phyloP scores from a whole-genome alignment of 441 rosid species.

The Omphalea diandra region DNA sequence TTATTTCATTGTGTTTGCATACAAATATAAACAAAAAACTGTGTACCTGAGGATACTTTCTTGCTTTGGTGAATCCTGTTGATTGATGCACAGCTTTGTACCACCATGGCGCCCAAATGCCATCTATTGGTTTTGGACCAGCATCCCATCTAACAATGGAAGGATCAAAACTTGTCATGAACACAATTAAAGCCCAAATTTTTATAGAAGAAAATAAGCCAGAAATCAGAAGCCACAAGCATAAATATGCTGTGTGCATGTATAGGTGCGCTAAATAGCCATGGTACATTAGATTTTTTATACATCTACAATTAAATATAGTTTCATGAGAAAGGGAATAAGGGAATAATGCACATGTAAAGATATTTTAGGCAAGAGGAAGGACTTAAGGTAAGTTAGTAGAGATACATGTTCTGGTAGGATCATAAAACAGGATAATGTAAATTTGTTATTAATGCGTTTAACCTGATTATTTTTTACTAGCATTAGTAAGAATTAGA shows the following conservation, averaged over 20 bases:
- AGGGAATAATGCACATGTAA: background rate
- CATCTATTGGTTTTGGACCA: constrained; percentile 78
- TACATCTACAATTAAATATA: constrained; percentile 2
- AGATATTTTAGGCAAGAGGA: background rate
- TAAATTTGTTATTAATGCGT: too few relatives aligned
- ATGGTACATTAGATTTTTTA: background rate
- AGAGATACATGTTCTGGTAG: background rate
- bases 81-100: constrained; percentile 63
- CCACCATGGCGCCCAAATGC: constrained; percentile 93
- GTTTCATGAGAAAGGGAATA: too few relatives aligned
- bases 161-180: constrained; percentile 13
- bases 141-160: constrained; percentile 67
- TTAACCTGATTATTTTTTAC: background rate
- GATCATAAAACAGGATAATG: background rate
- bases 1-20: background rate
- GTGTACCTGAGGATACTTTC: constrained; percentile 54
- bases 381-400: background rate
- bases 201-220: background rate
- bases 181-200: constrained; percentile 1
- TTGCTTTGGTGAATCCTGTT: constrained; percentile 46
- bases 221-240: background rate
- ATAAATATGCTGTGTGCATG: background rate
- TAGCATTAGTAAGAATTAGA: background rate
- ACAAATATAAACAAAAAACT: constrained; percentile 18
- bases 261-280: background rate